Conservation (phyloP, 192 early-diverging fungal genomes). For the Phycomyces nitens region DNA sequence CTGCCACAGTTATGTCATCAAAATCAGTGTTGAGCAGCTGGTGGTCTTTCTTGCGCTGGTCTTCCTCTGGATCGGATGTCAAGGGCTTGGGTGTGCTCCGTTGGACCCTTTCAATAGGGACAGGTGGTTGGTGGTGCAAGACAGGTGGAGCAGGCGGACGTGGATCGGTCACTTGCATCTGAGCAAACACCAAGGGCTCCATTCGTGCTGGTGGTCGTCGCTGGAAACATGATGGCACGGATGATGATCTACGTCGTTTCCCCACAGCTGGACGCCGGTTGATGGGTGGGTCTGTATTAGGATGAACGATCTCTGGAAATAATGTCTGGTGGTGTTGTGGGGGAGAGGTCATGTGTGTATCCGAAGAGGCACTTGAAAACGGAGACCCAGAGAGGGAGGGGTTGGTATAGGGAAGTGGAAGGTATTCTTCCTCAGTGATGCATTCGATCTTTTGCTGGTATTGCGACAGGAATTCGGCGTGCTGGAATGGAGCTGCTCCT, state of each 20-base stretch:
- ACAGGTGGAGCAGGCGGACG: conserved; percentile 3
- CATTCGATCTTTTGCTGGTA: background rate
- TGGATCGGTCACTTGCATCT: conserved; percentile 20
- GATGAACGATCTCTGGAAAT: conserved; percentile 18
- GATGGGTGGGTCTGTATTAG: conserved; percentile 6
- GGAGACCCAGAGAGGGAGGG: background rate
- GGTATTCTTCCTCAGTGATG: conserved; percentile 11
- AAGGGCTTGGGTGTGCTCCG: conserved; percentile 10
- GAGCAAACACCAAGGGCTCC: conserved; percentile 16
- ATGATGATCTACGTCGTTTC: conserved; percentile 15
- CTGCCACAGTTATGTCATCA: conserved; percentile 70
- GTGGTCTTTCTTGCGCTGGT: conserved; percentile 55
- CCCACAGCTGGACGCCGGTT: conserved; percentile 1
- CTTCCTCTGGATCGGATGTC: conserved; percentile 38
- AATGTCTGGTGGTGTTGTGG: conserved; percentile 5
- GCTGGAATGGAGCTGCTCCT: conserved; percentile 3
- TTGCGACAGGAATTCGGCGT: background rate
- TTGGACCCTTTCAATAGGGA: conserved; percentile 27
- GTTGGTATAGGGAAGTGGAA: background rate
- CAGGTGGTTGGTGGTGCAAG: conserved; percentile 16
- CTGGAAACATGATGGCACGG: conserved; percentile 14
- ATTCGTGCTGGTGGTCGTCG: background rate
- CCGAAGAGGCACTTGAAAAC: conserved; percentile 10
- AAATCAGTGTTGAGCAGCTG: conserved; percentile 62
- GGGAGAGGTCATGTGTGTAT: conserved; percentile 11